Base-by-base conservation (phyloP, 2,329 filamentous ascomycete species). In the Talaromyces sp. region DNA sequence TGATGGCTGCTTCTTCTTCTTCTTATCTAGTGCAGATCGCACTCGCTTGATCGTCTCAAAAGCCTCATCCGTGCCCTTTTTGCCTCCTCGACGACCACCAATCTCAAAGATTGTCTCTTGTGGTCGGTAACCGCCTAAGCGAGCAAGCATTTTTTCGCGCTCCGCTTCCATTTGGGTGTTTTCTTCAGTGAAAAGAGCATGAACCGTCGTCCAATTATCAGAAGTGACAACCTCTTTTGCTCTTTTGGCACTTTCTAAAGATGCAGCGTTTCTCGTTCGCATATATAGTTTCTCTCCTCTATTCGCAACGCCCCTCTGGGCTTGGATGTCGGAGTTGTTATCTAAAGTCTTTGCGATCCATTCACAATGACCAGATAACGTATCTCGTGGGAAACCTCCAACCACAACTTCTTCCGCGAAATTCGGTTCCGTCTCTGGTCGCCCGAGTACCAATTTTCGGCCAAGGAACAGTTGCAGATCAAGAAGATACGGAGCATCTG, bases 21-120 rank as follows among this genome's bases (percentile, higher is more conserved):
- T 80, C 39, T 66, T 70, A 28, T 81, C 76, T 18, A 81, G 71
- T 0, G 72, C 74, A 5, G 69, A 76, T 21, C 79, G 76, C 23
- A 81, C 73, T 50, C 77, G 73, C 60, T 77, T 76, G 64, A 81
- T 80, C 8, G 76, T 78, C 50, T 83, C 73, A 79, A 86, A 52
- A 82, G 87, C 60, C 83, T 88, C 64, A 89, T 92, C 73, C 83
- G 88, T 73, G 85, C 85, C 70, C 88, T 84, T 71, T 89, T 83
- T 82, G 67, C 90, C 88, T 42, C 87, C 89, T 65, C 88, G 85
- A 68, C 88, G 86, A 6, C 90, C 90, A 67, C 90, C 90, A 66
- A 97, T 88, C 76, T 99, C 95, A 69, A 99, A 99, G n/a, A 99
- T 91, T 0, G 93, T 98, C 76, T 99, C 95, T 48, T 88, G 83